Base-by-base conservation (phyloP, 2,329 filamentous ascomycete genomes). In the Epichloe baconii region DNA sequence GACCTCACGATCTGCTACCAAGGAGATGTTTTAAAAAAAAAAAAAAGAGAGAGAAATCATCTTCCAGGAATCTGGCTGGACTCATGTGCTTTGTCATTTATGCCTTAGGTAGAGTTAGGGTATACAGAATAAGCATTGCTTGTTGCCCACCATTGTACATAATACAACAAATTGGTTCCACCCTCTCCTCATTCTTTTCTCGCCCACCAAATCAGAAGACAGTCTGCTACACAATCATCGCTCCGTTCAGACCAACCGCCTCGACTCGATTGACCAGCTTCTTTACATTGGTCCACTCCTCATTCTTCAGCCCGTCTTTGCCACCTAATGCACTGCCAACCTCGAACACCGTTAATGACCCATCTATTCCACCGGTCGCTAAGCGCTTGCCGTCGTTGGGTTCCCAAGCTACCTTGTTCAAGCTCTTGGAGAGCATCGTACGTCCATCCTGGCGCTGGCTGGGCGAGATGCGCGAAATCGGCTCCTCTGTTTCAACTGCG, bases 391-490 rank as follows among this genome's bases (percentile, higher is more conserved):
- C 94, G 64, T 96, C 90, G 44, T 81, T 84, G 60, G 83, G 82
- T 69, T 98, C 93, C 93, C 93, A 98, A 0, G 88, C 85, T 43
- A 96, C 74, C 71, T 93, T 95, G 68, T 98, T 98, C 61, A 98
- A 70, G 64, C 89, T 95, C 70, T 88, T 85, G 52, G 84, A 86
- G 60, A 91, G 76, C 65, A 88, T 80, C 31, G 81, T 79, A 66
- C 79, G 69, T 55, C 82, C 78, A 45, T 81, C 79, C 60, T 81
- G 78, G 62, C 84, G 69, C 62, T 75, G 64, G 58, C 80, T 86
- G 1, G 89, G 89, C 48, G 80, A 80, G 58, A 89, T 85, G 57
- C 85, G 84, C 47, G 88, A 86, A 1, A 94, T 82, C 0, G 93
- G 93, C 45, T 97, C 88, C 69, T 98, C 93, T 1, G 86, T 89